These are phyloP conservation scores for Wakefieldia striispora DNA, from an alignment of 768 basidiomycete species.

Conservation along the genomic window DNA sequence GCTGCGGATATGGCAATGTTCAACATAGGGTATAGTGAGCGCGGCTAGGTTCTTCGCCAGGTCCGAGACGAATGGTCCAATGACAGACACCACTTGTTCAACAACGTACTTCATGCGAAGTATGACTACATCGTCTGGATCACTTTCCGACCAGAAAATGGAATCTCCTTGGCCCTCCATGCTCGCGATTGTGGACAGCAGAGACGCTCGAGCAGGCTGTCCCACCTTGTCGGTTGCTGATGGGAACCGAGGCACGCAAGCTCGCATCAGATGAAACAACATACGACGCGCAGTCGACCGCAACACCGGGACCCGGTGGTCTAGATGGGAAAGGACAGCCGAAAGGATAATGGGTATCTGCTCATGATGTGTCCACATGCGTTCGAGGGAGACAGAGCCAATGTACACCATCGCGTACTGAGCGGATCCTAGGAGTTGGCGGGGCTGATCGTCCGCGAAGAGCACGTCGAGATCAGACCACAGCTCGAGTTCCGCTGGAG, in stretches of 20 bases:
- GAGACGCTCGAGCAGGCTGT: conserved; percentile 43
- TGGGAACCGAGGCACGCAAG: conserved; percentile 78
- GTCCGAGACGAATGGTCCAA: conserved; percentile 68
- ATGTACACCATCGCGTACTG: conserved; percentile 89
- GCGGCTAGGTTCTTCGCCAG: conserved; percentile 77
- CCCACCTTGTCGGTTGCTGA: conserved; percentile 60
- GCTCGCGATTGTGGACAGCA: conserved; percentile 49
- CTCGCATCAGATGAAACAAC: conserved; percentile 80
- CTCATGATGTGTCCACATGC: conserved; percentile 69
- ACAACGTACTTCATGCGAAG: conserved; percentile 70
- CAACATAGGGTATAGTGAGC: conserved; percentile 79
- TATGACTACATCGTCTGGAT: conserved; percentile 51
- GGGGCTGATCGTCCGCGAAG: conserved; percentile 66
- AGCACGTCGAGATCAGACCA: conserved; percentile 79
- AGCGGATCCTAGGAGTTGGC: conserved; percentile 71
- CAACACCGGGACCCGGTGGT: conserved; percentile 69
- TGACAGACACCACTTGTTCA: conserved; percentile 59
- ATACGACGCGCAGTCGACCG: conserved; percentile 71
- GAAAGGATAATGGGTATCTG: conserved; percentile 77
- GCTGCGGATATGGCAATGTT: conserved; percentile 80
- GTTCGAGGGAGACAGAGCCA: conserved; percentile 70
- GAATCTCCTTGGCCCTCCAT: conserved; percentile 59
- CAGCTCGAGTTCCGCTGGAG: conserved; percentile 65
- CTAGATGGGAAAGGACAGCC: conserved; percentile 76
- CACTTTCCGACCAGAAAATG: conserved; percentile 74